These are phyloP conservation scores for Eutrema yunnanense DNA, from an alignment of 345 rosid species.

Conservation along the genomic window DNA sequence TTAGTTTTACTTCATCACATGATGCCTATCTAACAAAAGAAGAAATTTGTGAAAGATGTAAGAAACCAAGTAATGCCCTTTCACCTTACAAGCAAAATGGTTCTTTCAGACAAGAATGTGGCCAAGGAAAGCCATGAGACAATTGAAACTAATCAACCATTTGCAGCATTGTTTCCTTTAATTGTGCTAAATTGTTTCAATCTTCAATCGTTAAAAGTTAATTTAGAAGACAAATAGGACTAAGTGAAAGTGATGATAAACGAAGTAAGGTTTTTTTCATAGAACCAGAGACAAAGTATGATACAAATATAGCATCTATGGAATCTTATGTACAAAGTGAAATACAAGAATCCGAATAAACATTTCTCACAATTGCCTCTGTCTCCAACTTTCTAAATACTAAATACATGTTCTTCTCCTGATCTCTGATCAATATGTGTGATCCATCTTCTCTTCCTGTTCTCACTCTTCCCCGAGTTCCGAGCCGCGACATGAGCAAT, in stretches of 20 bases:
- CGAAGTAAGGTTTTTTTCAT: neutral
- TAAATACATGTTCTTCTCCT: slow-evolving; percentile 76
- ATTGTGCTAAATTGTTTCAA: neutral
- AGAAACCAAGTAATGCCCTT: neutral
- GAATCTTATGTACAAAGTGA: slow-evolving; percentile 12
- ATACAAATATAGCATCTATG: neutral
- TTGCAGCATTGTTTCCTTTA: neutral
- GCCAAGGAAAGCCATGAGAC: neutral
- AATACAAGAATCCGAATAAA: slow-evolving; percentile 9
- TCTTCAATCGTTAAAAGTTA: neutral
- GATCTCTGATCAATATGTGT: slow-evolving; percentile 69
- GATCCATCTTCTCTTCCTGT: slow-evolving; percentile 56
- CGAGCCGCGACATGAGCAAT: slow-evolving; percentile 69
- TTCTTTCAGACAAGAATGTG: neutral
- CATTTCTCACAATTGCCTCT: neutral
- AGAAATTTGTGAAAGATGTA: neutral
- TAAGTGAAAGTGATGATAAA: neutral
- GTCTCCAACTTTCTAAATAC: slow-evolving; percentile 3
- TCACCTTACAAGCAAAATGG: neutral
- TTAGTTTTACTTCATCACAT: neutral
- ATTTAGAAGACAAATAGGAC: neutral
- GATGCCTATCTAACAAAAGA: neutral
- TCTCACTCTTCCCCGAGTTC: slow-evolving; percentile 28
- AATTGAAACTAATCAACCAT: neutral
- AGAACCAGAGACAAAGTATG: neutral